Percentiles rank a stretch among this genome's conserved stretches.
These are phyloP conservation scores for Cercophora scortea DNA, from an alignment of 495 filamentous ascomycete genomes.

Conservation along the genomic window DNA sequence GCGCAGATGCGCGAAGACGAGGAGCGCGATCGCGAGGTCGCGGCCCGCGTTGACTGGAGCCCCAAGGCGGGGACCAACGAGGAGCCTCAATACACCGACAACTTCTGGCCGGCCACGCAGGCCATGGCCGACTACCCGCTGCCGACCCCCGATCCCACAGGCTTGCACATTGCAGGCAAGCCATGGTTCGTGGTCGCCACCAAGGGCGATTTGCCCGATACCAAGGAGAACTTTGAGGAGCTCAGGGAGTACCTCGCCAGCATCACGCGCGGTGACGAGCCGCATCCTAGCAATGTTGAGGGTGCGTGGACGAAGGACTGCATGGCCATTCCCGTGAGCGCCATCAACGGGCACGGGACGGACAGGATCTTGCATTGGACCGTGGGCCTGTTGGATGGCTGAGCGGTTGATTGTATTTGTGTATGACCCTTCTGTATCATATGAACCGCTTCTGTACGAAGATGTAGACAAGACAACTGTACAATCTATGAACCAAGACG, in stretches of 20 bases:
- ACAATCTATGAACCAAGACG: too few relatives aligned
- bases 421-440: too few relatives aligned
- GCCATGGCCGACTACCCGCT: constrained; percentile 28
- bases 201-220: constrained; percentile 78
- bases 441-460: too few relatives aligned
- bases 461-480: too few relatives aligned
- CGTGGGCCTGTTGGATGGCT: constrained; percentile 59
- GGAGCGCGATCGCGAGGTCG: constrained; percentile 45
- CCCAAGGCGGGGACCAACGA: constrained; percentile 17
- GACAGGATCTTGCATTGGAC: constrained; percentile 70
- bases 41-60: constrained; percentile 33
- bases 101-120: constrained; percentile 17
- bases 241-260: constrained; percentile 60
- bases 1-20: constrained; percentile 52
- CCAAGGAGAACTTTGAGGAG: constrained; percentile 64
- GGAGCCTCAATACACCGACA: neutral
- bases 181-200: constrained; percentile 97
- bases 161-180: constrained; percentile 69
- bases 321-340: constrained; percentile 75
- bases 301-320: constrained; percentile 60
- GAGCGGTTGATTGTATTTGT: neutral
- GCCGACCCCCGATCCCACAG: constrained; percentile 14
- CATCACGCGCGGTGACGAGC: constrained; percentile 47
- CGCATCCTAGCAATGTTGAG: constrained; percentile 63
- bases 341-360: constrained; percentile 77